Percentiles rank a stretch among this genome's conserved stretches.
phyloP scores from a whole-genome alignment of 176 grass and related monocot species.

The Rhynchospora tenuis region DNA sequence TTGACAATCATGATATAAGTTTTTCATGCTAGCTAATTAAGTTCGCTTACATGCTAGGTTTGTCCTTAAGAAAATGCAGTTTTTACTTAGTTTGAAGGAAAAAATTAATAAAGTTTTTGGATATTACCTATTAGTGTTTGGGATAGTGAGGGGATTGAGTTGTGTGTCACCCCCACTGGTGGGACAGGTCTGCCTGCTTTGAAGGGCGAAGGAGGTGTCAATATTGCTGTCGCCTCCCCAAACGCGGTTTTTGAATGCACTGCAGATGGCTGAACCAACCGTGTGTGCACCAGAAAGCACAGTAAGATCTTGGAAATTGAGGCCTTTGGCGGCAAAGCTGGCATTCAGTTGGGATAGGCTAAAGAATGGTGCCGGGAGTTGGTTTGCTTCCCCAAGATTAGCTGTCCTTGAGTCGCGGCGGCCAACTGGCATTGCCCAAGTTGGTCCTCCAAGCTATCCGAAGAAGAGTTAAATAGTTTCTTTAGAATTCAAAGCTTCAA shows the following conservation, averaged over 20 bases:
- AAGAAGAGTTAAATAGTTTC: background rate
- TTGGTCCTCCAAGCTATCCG: constrained; percentile 12
- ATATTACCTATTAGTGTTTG: constrained; percentile 19
- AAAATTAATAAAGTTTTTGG: too few species aligned
- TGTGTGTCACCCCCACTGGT: constrained; percentile 2
- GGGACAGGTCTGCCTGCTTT: background rate
- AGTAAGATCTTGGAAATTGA: constrained; percentile 34
- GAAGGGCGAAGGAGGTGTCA: background rate
- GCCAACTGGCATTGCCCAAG: constrained; percentile 29
- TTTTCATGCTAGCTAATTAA: background rate
- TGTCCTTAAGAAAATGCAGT: background rate
- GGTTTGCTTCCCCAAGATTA: constrained; percentile 3
- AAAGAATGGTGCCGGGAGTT: constrained; percentile 25
- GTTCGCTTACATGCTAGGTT: background rate
- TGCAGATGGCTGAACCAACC: constrained; percentile 37
- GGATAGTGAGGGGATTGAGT: constrained; percentile 1
- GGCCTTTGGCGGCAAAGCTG: constrained; percentile 33
- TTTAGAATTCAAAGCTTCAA: background rate
- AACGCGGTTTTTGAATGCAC: constrained; percentile 8
- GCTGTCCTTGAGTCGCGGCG: constrained; percentile 37
- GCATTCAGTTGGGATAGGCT: constrained; percentile 1
- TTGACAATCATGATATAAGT: background rate
- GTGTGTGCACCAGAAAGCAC: constrained; percentile 36
- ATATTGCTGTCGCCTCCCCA: constrained; percentile 13
- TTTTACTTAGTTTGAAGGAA: background rate